phyloP scores from a whole-genome alignment of 1,284 basidiomycete genomes.

The Cutaneotrichosporon sp. region DNA sequence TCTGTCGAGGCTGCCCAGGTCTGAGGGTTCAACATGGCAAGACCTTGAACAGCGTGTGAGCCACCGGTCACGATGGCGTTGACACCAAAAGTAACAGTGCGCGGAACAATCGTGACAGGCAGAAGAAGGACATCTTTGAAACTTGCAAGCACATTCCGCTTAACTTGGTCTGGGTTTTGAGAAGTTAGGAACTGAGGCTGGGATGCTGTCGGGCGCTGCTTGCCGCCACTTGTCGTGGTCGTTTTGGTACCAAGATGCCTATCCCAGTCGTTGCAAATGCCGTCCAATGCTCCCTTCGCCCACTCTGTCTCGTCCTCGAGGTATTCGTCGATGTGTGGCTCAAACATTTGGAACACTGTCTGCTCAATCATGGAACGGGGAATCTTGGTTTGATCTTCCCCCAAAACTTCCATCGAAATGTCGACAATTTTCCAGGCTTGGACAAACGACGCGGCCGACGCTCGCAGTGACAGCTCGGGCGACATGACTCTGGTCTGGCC shows the following conservation, averaged over 20 bases:
- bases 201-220: not conserved
- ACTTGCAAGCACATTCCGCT: conserved; percentile 83
- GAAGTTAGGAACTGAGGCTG: conserved; percentile 66
- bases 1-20: conserved; percentile 57
- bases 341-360: conserved; percentile 86
- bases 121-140: conserved; percentile 85
- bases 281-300: conserved; percentile 67
- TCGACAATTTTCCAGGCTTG: conserved; percentile 85
- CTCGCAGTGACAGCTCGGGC: conserved; percentile 69
- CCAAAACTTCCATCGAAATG: conserved; percentile 54
- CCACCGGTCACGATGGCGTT: conserved; percentile 61
- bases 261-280: conserved; percentile 75
- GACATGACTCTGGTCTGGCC: conserved; percentile 70
- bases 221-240: not conserved
- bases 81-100: conserved; percentile 66
- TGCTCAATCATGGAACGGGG: conserved; percentile 62
- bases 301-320: conserved; percentile 86
- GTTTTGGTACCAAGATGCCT: conserved; percentile 25
- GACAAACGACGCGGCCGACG: conserved; percentile 80
- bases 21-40: conserved; percentile 79
- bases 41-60: conserved; percentile 72
- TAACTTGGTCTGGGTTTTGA: conserved; percentile 83
- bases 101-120: conserved; percentile 92
- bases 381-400: conserved; percentile 35
- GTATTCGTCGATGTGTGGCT: conserved; percentile 92